Conservation (phyloP, 306 rosid genomes). For the Medicago truncatula region DNA sequence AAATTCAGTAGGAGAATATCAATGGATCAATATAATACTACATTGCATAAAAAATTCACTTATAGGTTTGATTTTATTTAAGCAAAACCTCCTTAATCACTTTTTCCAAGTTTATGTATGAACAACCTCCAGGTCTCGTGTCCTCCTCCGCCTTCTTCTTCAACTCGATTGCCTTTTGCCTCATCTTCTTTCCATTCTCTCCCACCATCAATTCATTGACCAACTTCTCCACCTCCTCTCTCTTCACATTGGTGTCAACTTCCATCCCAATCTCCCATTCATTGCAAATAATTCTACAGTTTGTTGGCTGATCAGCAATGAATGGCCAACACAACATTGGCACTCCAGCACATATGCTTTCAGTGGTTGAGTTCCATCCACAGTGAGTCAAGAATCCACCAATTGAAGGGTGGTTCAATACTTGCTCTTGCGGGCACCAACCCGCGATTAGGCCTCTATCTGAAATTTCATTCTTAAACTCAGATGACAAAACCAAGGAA, state of each 20-base stretch:
- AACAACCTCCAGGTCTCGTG: slow-evolving; percentile 26
- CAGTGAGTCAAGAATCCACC: slow-evolving; percentile 34
- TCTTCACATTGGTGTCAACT: slow-evolving; percentile 29
- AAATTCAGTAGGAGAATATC: too few relatives aligned
- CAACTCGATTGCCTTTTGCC: slow-evolving; percentile 13
- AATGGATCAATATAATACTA: too few relatives aligned
- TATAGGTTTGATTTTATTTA: background rate
- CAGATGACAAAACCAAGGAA: background rate
- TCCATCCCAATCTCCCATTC: slow-evolving; percentile 34
- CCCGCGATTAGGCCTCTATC: slow-evolving; percentile 27
- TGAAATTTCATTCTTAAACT: slow-evolving; percentile 19
- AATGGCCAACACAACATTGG: slow-evolving; percentile 47
- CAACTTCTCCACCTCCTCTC: slow-evolving; percentile 36
- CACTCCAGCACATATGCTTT: slow-evolving; percentile 25
- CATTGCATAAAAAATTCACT: background rate
- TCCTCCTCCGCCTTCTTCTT: slow-evolving; percentile 27
- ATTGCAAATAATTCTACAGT: slow-evolving; percentile 4
- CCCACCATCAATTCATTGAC: slow-evolving; percentile 41
- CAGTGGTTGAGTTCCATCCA: slow-evolving; percentile 31
- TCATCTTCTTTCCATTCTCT: slow-evolving; percentile 41
- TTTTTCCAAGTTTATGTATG: slow-evolving; percentile 36
- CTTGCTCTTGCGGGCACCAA: slow-evolving; percentile 29
- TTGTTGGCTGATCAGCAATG: slow-evolving; percentile 23
- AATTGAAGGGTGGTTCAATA: slow-evolving; percentile 8
- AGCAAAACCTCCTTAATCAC: slow-evolving; percentile 28